These are phyloP conservation scores for Bipolaris sorokiniana DNA, from an alignment of 2,329 filamentous ascomycete species.

Conservation along the genomic window DNA sequence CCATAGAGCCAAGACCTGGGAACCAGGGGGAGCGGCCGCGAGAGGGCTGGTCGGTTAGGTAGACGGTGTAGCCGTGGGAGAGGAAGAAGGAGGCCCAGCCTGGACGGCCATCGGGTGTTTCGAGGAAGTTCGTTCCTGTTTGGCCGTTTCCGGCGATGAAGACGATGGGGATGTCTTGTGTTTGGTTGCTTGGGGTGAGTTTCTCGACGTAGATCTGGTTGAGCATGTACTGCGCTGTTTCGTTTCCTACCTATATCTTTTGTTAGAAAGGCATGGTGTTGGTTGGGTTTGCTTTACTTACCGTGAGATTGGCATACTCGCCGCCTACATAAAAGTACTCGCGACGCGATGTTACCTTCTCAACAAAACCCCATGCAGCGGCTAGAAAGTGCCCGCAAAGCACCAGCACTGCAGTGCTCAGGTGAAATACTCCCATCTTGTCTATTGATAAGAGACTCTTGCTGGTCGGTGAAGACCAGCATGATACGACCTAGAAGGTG, in stretches of 20 bases:
- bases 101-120: slow-evolving; percentile 57
- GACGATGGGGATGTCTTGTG: slow-evolving; percentile 29
- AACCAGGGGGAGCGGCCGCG: slow-evolving; percentile 55
- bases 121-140: slow-evolving; percentile 45
- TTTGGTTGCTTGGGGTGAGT: slow-evolving; percentile 20
- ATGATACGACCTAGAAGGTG: too few relatives aligned
- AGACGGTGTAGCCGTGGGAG: slow-evolving; percentile 55
- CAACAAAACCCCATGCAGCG: neutral
- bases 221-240: slow-evolving; percentile 8
- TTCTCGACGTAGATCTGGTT: slow-evolving; percentile 27
- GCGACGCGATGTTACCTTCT: slow-evolving; percentile 6
- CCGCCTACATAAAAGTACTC: slow-evolving; percentile 37
- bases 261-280: too few relatives aligned
- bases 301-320: slow-evolving; percentile 26
- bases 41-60: slow-evolving; percentile 56
- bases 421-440: neutral
- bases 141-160: slow-evolving; percentile 39
- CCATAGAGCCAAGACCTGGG: slow-evolving; percentile 38
- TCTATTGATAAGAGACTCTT: neutral
- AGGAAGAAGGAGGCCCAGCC: slow-evolving; percentile 60
- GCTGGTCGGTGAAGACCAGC: neutral
- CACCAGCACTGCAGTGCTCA: neutral
- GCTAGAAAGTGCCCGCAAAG: neutral
- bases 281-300: slow-evolving; percentile 4
- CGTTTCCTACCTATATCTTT: neutral